phyloP scores from a whole-genome alignment of 176 grass and related monocot genomes.

The Hyparrhenia diplandra region DNA sequence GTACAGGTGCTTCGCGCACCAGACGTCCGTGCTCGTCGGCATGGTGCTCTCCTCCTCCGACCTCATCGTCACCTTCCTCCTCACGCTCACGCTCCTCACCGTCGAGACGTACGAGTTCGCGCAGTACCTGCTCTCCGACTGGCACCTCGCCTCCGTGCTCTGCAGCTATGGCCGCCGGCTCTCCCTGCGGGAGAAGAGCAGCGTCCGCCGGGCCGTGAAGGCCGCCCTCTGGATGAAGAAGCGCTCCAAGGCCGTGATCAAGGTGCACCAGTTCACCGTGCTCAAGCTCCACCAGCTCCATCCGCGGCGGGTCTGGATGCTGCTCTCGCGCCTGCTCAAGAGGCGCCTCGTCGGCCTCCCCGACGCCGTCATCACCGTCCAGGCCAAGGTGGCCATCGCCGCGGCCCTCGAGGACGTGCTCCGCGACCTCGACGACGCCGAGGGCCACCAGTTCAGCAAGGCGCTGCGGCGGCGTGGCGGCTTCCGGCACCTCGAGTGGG shows the following conservation, averaged over 20 bases:
- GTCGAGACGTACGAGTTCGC: constrained; percentile 24
- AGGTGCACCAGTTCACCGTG: constrained; percentile 16
- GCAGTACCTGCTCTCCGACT: constrained; percentile 20
- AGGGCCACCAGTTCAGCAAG: not conserved
- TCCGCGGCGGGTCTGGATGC: not conserved
- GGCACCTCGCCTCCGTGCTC: not conserved
- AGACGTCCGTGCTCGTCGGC: not conserved
- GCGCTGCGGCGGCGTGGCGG: not conserved
- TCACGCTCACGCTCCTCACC: constrained; percentile 9
- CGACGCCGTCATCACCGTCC: not conserved
- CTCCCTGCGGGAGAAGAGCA: accelerated
- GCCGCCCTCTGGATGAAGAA: not conserved
- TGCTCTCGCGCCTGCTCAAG: constrained; percentile 6
- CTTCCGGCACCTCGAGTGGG: not conserved
- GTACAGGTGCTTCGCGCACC: constrained; percentile 26
- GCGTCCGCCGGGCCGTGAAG: not conserved
- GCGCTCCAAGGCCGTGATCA: not conserved
- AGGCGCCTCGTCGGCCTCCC: constrained; percentile 3
- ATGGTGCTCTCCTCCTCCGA: constrained; percentile 28
- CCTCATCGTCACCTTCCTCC: constrained; percentile 30
- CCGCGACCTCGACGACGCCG: not conserved
- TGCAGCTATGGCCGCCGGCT: not conserved
- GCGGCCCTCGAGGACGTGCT: not conserved
- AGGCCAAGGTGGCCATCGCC: not conserved
- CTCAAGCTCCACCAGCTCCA: constrained; percentile 3